Base-by-base conservation (phyloP, 768 basidiomycete genomes). In the Leccinum sublutescens region DNA sequence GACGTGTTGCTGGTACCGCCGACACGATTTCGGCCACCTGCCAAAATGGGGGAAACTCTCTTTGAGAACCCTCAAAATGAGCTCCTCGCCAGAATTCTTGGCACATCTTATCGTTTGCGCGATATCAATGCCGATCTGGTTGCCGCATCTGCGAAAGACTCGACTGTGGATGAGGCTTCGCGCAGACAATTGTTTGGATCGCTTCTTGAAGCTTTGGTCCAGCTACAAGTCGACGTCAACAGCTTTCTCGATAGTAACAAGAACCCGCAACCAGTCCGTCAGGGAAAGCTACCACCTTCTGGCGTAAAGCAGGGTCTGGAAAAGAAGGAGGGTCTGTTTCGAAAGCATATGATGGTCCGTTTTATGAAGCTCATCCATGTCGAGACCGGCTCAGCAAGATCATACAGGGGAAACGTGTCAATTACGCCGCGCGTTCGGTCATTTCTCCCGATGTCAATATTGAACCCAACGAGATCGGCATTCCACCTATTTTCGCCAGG, bases 401-500 rank as follows among this genome's bases (percentile, higher is more conserved):
- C 6, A 48, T 52, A 31, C 58, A 98, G 95, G 97, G 97, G 10
- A 99, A 99, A 80, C 95, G 97, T 69, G 97, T 99, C 61, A 98
- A 99, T 74, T 97, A 96, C 72, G 95, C 97, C 45, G 97, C 97
- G 21, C 95, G 97, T 62, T 99, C 97, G n/a, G 97, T 99, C 70
- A 99, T 99, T 64, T 99, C 97, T 17, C 97, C 97, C 11, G 97
- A 99, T 70, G 91, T 98, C 67, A 98, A 98, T 75, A 98, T 99
- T 64, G 97, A 99, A 75, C 93, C 97, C 31, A 95, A 93, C 72
- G 97, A 99, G 75, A 99, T 99, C 57, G 97, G 97, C 43, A 86
- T 99, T 27, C 97, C 97, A 6, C 97, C 97, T 31, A 91, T 98
- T 52, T 99, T 99, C 71, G 97, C 97, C 1, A 84, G 88, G 67